Evolutionary conservation across 2,329 filamentous ascomycete genomes (phyloP), one percentile per base, ranked within the genome.

Genomic region (Cordyceps fumosorosea): DNA sequence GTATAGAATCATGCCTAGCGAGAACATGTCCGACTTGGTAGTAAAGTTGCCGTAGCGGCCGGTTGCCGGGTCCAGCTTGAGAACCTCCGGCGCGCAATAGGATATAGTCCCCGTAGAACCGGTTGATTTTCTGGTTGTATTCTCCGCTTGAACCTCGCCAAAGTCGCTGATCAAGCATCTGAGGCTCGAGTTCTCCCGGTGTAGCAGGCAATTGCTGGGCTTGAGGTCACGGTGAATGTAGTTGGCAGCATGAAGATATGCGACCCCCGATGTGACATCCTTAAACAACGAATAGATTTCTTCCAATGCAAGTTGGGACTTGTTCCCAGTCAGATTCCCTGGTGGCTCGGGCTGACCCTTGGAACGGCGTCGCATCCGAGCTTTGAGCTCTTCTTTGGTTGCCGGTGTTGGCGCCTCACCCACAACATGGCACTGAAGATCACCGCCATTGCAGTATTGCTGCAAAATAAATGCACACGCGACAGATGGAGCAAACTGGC

Each of bases 201-300:
- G 93, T 1, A 99, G 77, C 3, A 99, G 81, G 69, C 96, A 99
- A 69, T 99, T 99, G 72, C 89, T 95, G 2, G 95, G 95, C 73
- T 99, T 99, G 29, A 99, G 80, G 73, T 99, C 95, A 62, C 95
- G 87, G 71, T 99, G 95, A 32, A 99, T 96, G 73, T 97, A 99
- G 67, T 92, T 93, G 67, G 93, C 90, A 2, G 83, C 84, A 70
- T 99, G 95, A 0, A 99, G 82, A 71, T 97, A 93, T 51, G 91
- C 89, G 20, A 99, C 80, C 0, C 95, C 95, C 0, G 91, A 93
- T 0, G 93, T 95, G 64, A 99, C 93, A 71, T 99, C 95, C 70
- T 89, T 90, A 79, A 99, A 99, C 65, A 98, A 89, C 0, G 93
- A 96, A 74, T 96, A 97, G 26, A 99, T 98, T 69, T 98, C 90